Base-by-base conservation (phyloP, 768 basidiomycete species). In the Psilocybe sp. region DNA sequence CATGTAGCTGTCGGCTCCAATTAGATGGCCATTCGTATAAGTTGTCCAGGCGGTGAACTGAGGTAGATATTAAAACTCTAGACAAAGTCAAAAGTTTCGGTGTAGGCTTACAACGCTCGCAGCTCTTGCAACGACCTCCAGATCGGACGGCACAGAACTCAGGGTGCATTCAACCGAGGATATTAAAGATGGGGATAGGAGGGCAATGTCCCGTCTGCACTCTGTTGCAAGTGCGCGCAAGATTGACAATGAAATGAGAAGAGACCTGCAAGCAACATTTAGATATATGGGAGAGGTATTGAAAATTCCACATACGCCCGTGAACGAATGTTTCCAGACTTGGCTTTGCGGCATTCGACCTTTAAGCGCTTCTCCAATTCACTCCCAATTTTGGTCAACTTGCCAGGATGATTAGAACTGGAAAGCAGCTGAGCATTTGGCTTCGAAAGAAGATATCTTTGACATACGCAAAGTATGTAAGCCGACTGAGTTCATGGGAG, bases 11-110 rank as follows among this genome's bases (percentile, higher is more conserved):
- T 96, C 93, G 11, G 85, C 81, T 20, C 89, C 90, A 54, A 95
- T 83, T 36, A 89, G 72, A 47, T 84, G 84, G 0, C 92, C 92
- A 57, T 95, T 87, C 16, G 94, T 92, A 57, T 85, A 97, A 13
- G 93, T 94, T 15, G 88, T 87, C 87, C 92, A 98, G 1, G 92
- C 87, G 3, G 87, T 89, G 60, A 96, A 92, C 88, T 94, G 31
- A 40, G 39, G 47, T 20, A 44, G 40, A 13, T 8, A 28, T 42
- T 9, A 31, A 46, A n/a, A 34, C 14, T 44, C 14, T 31, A 12
- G 18, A 12, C 14, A 13, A 33, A 37, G 28, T 5, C 15, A 18
- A 9, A 52, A 28, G 23, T 7, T 28, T 49, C 4, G 16, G 33
- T 13, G 42, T 18, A 15, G 5, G 78, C 89, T 59, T 64, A 92